Conservation (phyloP, 1,284 basidiomycete species). For the Papiliotrema laurentii region DNA sequence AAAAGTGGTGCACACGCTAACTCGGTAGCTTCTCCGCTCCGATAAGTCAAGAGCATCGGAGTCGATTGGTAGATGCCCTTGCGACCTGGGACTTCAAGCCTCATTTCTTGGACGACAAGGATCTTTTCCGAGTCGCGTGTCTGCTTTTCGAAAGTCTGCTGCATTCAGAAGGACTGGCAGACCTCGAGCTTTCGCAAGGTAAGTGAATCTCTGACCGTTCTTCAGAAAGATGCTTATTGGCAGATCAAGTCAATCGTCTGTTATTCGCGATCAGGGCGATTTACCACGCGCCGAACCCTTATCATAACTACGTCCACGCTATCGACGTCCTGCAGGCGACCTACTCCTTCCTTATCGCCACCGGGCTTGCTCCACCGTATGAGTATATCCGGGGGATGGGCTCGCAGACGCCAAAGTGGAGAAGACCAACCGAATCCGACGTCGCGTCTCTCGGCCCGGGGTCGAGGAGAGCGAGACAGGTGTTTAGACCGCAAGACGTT, state of each 20-base stretch:
- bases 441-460: constrained; percentile 21
- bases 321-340: constrained; percentile 89
- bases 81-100: constrained; percentile 84
- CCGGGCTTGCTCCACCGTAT: constrained; percentile 75
- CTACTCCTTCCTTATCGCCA: constrained; percentile 72
- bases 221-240: constrained; percentile 6
- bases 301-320: constrained; percentile 94
- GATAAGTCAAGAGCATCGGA: constrained; percentile 42
- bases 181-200: constrained; percentile 64
- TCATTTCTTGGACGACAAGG: constrained; percentile 68
- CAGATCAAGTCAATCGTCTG: constrained; percentile 64
- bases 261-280: constrained; percentile 75
- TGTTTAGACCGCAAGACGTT: constrained; percentile 63
- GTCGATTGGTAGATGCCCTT: constrained; percentile 58
- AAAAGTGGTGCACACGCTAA: constrained; percentile 12
- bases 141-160: constrained; percentile 60
- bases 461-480: constrained; percentile 45
- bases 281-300: constrained; percentile 83
- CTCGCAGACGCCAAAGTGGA: constrained; percentile 27
- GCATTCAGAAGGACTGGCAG: constrained; percentile 63
- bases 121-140: constrained; percentile 72
- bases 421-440: constrained; percentile 20
- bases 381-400: constrained; percentile 31
- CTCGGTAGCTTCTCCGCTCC: constrained; percentile 32
- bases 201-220: constrained; percentile 40